Percentiles rank a stretch among this genome's conserved stretches.
Evolutionary conservation across 345 rosid species (phyloP).

Genomic region (Firmiana major): DNA sequence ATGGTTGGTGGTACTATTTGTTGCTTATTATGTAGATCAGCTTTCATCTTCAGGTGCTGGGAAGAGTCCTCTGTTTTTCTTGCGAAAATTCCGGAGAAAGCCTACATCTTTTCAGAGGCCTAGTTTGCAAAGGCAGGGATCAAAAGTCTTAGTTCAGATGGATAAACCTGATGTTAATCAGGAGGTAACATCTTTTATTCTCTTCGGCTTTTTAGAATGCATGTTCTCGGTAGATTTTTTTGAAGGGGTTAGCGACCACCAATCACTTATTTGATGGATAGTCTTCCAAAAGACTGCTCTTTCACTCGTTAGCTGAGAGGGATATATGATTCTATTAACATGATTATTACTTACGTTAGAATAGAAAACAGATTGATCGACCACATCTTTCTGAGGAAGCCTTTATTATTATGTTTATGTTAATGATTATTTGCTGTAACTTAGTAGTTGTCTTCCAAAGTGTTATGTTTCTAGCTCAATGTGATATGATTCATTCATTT

Average conservation of each 20-base stretch:
- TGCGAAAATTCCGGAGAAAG: conserved; percentile 39
- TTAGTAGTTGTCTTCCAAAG: too few relatives aligned
- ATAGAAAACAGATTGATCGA: not conserved
- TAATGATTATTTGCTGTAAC: too few relatives aligned
- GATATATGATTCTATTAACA: not conserved
- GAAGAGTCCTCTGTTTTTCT: conserved; percentile 50
- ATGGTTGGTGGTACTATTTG: conserved; percentile 59
- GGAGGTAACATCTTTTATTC: conserved; percentile 54
- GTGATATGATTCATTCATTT: too few relatives aligned
- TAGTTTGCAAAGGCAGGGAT: conserved; percentile 53
- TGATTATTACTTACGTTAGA: not conserved
- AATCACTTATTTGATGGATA: not conserved
- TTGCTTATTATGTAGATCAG: conserved; percentile 74
- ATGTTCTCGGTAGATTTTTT: not conserved
- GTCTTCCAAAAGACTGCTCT: not conserved
- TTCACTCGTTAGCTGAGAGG: not conserved
- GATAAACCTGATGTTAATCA: conserved; percentile 76
- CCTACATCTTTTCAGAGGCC: conserved; percentile 39
- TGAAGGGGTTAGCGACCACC: not conserved
- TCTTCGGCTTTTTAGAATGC: not conserved
- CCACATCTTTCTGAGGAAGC: not conserved
- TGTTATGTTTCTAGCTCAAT: too few relatives aligned
- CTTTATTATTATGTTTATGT: too few relatives aligned
- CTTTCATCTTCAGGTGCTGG: conserved; percentile 44
- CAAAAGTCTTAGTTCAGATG: conserved; percentile 58